A percentile compares a stretch with the other conserved stretches of the same genome.
phyloP scores from a whole-genome alignment of 192 early-diverging fungal species.

The Coemansia sp. region DNA sequence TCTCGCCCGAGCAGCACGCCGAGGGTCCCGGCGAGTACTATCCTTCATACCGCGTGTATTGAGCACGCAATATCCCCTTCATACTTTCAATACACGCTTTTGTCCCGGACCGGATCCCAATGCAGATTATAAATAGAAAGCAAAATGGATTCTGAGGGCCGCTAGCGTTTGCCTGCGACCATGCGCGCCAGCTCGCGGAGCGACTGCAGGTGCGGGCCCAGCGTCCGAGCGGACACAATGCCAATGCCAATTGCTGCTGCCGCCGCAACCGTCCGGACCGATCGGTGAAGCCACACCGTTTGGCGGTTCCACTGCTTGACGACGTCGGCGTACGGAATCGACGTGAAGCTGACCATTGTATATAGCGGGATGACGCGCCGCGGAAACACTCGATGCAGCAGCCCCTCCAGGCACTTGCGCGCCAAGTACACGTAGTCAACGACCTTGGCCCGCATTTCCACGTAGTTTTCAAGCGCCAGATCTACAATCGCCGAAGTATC shows the following conservation, averaged over 20 bases:
- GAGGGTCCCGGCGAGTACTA: conserved; percentile 52
- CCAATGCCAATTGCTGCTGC: conserved; percentile 8
- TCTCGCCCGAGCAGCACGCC: conserved; percentile 37
- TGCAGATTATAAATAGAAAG: background rate
- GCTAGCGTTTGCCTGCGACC: background rate
- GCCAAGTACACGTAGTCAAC: conserved; percentile 66
- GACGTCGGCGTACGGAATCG: conserved; percentile 78
- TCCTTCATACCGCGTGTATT: conserved; percentile 50
- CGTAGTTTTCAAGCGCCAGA: conserved; percentile 89
- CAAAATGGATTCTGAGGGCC: background rate
- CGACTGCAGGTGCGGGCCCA: conserved; percentile 12
- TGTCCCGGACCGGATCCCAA: background rate
- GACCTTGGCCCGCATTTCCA: conserved; percentile 89
- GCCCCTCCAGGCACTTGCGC: conserved; percentile 75
- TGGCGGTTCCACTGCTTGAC: conserved; percentile 37
- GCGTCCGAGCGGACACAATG: conserved; percentile 5
- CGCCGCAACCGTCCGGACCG: conserved; percentile 4
- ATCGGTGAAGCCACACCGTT: conserved; percentile 30
- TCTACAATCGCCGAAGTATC: conserved; percentile 89
- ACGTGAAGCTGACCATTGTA: conserved; percentile 93
- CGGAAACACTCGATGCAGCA: conserved; percentile 72
- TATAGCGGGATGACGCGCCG: conserved; percentile 78
- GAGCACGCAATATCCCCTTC: background rate
- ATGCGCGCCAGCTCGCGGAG: conserved; percentile 7
- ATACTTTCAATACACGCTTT: background rate